Conservation (phyloP, 1,284 basidiomycete genomes). For the Cutaneotrichosporon mucoides region DNA sequence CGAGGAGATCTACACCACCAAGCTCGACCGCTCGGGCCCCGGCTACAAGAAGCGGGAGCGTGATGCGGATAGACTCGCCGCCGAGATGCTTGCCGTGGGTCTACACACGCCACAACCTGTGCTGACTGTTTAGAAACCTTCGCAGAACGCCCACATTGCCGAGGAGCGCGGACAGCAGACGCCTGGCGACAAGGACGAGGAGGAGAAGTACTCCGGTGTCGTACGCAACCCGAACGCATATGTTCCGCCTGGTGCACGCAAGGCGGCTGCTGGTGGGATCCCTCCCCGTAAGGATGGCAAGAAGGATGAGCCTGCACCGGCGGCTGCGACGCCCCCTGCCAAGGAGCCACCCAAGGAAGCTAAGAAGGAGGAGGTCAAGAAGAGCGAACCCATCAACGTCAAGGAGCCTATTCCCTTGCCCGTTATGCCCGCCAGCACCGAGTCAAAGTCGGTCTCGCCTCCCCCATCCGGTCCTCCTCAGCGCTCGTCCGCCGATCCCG, state of each 20-base stretch:
- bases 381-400: conserved; percentile 2
- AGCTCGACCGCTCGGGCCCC: conserved; percentile 74
- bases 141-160: conserved; percentile 77
- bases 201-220: conserved; percentile 97
- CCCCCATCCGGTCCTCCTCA: conserved; percentile 3
- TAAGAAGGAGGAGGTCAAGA: conserved; percentile 6
- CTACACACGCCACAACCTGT: conserved; percentile 25
- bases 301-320: neutral
- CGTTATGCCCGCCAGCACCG: conserved; percentile 3
- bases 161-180: conserved; percentile 74
- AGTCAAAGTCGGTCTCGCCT: conserved; percentile 1
- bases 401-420: neutral
- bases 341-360: conserved; percentile 1
- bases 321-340: no score
- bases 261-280: conserved; percentile 40
- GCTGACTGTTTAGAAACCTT: conserved; percentile 54
- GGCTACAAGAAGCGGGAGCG: conserved; percentile 80
- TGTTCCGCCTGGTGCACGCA: conserved; percentile 77
- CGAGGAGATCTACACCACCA: conserved; percentile 93
- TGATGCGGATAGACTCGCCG: conserved; percentile 80
- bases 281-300: conserved; percentile 10
- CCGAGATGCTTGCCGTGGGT: conserved; percentile 76
- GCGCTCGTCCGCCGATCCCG: conserved; percentile 21
- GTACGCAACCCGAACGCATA: conserved; percentile 84
- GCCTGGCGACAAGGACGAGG: conserved; percentile 73